These are phyloP conservation scores for Stellera chamaejasme DNA, from an alignment of 345 rosid genomes.

Conservation along the genomic window DNA sequence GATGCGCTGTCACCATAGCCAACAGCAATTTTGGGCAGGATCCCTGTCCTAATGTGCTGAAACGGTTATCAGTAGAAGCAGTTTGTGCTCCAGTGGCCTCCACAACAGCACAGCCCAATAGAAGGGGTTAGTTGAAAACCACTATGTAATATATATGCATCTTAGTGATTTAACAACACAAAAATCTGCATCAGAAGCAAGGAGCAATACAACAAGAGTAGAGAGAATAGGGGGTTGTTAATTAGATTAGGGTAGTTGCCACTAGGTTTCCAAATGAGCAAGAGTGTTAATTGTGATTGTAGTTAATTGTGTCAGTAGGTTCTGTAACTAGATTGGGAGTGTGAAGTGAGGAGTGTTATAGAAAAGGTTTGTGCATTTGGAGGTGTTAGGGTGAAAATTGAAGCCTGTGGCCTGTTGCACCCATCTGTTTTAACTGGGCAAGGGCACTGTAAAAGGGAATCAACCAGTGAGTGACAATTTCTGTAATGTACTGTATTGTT, in stretches of 20 bases:
- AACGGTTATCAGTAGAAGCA: conserved; percentile 76
- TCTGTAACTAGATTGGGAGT: background rate
- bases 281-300: background rate
- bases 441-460: conserved; percentile 8
- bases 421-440: conserved; percentile 24
- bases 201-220: conserved; percentile 14
- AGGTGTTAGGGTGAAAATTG: conserved; percentile 22
- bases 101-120: conserved; percentile 10
- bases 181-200: conserved; percentile 19
- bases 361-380: conserved; percentile 27
- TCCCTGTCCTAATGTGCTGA: conserved; percentile 81
- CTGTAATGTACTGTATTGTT: background rate
- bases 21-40: conserved; percentile 76
- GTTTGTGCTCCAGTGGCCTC: conserved; percentile 51
- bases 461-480: too few relatives aligned
- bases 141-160: conserved; percentile 16
- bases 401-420: conserved; percentile 27
- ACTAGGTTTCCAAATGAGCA: conserved; percentile 12
- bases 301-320: too few relatives aligned
- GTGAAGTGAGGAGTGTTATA: conserved; percentile 22
- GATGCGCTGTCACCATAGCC: conserved; percentile 69
- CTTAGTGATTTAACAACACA: conserved; percentile 31
- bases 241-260: conserved; percentile 10
- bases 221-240: conserved; percentile 5
- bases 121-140: conserved; percentile 33